Evolutionary conservation across 202 grass and related monocot genomes (phyloP).

Genomic region (Elaeis oleifera): DNA sequence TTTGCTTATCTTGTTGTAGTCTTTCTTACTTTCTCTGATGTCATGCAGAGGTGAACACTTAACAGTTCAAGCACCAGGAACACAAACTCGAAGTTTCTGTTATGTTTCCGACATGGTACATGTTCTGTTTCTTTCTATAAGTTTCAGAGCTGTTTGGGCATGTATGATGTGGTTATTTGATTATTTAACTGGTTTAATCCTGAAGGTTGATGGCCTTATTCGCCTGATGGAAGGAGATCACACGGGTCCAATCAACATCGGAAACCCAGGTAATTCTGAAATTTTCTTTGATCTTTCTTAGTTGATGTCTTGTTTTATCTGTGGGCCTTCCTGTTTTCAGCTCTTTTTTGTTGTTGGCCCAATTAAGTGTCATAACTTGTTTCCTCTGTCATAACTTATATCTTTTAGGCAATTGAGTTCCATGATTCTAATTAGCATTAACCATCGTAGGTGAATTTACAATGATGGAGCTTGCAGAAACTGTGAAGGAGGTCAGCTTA

Average conservation of each 20-base stretch:
- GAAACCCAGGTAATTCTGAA: conserved; percentile 69
- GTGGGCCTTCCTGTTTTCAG: no score
- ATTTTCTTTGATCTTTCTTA: conserved; percentile 11
- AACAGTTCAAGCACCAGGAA: conserved; percentile 96
- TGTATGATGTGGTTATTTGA: not conserved
- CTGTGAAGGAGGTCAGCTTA: conserved; percentile 78
- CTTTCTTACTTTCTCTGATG: not conserved
- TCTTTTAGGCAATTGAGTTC: not conserved
- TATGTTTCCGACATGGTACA: conserved; percentile 91
- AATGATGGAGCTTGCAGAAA: conserved; percentile 97
- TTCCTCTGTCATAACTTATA: not conserved
- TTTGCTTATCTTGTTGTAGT: conserved; percentile 1
- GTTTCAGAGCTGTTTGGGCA: no score
- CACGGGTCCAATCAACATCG: conserved; percentile 93
- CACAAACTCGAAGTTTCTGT: conserved; percentile 98
- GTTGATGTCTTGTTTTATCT: not conserved
- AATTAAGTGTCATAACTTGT: no score
- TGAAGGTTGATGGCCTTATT: conserved; percentile 95
- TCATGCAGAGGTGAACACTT: conserved; percentile 55
- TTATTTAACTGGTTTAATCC: conserved; percentile 19
- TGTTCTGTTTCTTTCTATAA: conserved; percentile 8
- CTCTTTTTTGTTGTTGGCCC: no score
- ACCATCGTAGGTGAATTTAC: conserved; percentile 80
- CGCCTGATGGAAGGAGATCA: conserved; percentile 90
- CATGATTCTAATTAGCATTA: conserved; percentile 1